phyloP scores from a whole-genome alignment of 345 rosid species.

The Salix caprea region DNA sequence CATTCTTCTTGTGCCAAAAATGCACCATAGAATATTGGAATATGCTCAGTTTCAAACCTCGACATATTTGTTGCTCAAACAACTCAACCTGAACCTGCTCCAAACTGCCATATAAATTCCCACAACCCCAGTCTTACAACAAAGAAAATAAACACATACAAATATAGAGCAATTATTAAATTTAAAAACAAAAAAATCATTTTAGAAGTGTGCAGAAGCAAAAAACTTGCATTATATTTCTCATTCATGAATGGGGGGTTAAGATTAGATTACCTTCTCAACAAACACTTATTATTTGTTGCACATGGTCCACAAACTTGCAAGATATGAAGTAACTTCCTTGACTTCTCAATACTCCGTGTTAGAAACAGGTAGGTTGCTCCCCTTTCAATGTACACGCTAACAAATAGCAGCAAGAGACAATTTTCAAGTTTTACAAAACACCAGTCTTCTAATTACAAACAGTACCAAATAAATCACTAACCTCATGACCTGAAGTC shows the following conservation, averaged over 20 bases:
- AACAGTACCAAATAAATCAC: conserved; percentile 26
- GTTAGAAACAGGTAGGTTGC: conserved; percentile 63
- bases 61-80: conserved; percentile 70
- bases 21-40: conserved; percentile 70
- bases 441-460: neutral
- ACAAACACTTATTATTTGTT: conserved; percentile 31
- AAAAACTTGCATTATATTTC: conserved; percentile 4
- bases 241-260: conserved; percentile 4
- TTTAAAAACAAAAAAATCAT: neutral
- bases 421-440: conserved; percentile 14
- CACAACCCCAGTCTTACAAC: conserved; percentile 40
- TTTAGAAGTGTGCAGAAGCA: neutral
- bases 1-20: conserved; percentile 39
- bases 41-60: conserved; percentile 58
- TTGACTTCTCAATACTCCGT: conserved; percentile 59
- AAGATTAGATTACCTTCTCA: conserved; percentile 56
- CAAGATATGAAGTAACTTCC: conserved; percentile 49
- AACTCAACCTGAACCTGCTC: conserved; percentile 79
- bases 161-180: neutral
- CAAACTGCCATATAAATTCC: conserved; percentile 77
- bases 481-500: conserved; percentile 88
- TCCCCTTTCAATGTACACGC: conserved; percentile 50
- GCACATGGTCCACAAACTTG: conserved; percentile 42
- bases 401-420: conserved; percentile 21
- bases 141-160: conserved; percentile 17